Base-by-base conservation (phyloP, 441 rosid genomes). In the Pelargonium cotyledonis region DNA sequence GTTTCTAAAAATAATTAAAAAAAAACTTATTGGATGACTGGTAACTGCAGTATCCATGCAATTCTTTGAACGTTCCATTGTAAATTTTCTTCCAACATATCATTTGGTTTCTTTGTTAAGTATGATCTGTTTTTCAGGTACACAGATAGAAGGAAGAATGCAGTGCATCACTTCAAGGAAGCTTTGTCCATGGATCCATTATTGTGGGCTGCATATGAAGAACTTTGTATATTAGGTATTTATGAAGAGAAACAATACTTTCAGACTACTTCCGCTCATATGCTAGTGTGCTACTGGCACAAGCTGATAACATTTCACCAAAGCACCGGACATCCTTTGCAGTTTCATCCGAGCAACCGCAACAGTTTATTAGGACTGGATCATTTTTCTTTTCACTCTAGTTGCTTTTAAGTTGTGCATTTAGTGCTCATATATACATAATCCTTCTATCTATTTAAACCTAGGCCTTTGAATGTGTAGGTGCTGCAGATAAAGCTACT, bases 131-230 rank as follows among this genome's bases (percentile, higher is more conserved):
- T 65, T 65, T 79, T 72, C 80, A 95, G 99, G 91, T 88, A 86
- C 81, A 95, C 99, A 18, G 99, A 92, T 73, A 84, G 98, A 81
- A 90, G 76, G 85, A 88, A 80, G 82, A 86, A 72, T 73, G 96
- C 99, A 1, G 74, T 88, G 41, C 81, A 85, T 63, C 98, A 92
- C 76, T 92, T 92, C 77, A 88, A 83, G 88, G 88, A 78, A 78
- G 88, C 99, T 69, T 85, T 92, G 82, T 79, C 89, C 31, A 73
- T 86, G 61, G 98, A 92, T 86, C 99, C 99, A 68, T 81, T 95
- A 72, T 81, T 88, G 62, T 95, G 99, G 99, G 85, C 87, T 60
- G 98, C 99, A 55, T 95, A 85, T 65, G 98, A 95, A 80, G 98
- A 95, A 77, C 82, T 95, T 63, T 92, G 99, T 74, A 69, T 84